These are phyloP conservation scores for Orbilia javanica DNA, from an alignment of 2,329 filamentous ascomycete genomes.

Conservation along the genomic window DNA sequence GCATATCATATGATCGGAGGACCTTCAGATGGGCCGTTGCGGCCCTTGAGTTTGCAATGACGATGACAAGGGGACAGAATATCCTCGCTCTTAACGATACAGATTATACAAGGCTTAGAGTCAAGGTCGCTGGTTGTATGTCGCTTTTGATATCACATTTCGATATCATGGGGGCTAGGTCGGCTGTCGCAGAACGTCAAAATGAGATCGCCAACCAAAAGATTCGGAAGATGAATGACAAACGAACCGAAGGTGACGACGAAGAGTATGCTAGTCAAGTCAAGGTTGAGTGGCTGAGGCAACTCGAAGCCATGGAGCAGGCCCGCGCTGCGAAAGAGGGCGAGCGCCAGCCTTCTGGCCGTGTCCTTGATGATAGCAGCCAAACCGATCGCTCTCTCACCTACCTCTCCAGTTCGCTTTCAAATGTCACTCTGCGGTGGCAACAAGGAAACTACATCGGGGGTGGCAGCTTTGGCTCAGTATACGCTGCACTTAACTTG, in stretches of 20 bases:
- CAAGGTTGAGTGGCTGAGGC: slow-evolving; percentile 79
- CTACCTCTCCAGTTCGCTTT: slow-evolving; percentile 91
- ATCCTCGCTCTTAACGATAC: slow-evolving; percentile 90
- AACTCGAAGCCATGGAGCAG: slow-evolving; percentile 82
- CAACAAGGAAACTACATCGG: slow-evolving; percentile 99
- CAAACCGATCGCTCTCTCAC: slow-evolving; percentile 96
- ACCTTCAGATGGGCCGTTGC: slow-evolving; percentile 98
- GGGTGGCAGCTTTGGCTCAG: slow-evolving; percentile 95
- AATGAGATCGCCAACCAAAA: slow-evolving; percentile 83
- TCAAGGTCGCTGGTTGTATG: slow-evolving; percentile 97
- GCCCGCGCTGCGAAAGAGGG: slow-evolving; percentile 81
- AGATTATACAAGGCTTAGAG: slow-evolving; percentile 84
- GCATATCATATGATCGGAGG: slow-evolving; percentile 90
- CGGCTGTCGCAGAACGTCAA: slow-evolving; percentile 92
- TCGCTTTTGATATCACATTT: slow-evolving; percentile 97
- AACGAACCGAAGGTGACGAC: slow-evolving; percentile 80
- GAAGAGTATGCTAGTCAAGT: slow-evolving; percentile 84
- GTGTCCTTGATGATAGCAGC: slow-evolving; percentile 92
- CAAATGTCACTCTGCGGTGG: slow-evolving; percentile 95
- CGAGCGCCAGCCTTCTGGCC: slow-evolving; percentile 86
- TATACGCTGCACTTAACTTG: slow-evolving; percentile 96
- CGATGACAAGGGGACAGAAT: slow-evolving; percentile 93
- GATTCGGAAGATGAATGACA: slow-evolving; percentile 81
- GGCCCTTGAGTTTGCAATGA: slow-evolving; percentile 95
- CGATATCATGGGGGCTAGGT: slow-evolving; percentile 97